Conservation (phyloP, 2,329 filamentous ascomycete genomes). For the Trichoderma breve region DNA sequence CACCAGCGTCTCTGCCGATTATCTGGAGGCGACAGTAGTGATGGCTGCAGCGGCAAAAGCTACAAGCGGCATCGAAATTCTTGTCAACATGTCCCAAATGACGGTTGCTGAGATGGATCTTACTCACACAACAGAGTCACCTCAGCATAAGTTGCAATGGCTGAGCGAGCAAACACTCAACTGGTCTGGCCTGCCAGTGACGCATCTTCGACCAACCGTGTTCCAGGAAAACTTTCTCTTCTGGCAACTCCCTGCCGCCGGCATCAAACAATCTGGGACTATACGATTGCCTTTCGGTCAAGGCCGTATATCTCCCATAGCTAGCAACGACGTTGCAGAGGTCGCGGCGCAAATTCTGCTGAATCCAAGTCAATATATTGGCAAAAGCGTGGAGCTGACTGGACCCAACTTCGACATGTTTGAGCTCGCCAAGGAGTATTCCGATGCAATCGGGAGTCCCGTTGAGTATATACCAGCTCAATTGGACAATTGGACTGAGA, state of each 20-base stretch:
- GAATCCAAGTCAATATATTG: background rate
- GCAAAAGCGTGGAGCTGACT: background rate
- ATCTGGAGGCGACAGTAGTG: background rate
- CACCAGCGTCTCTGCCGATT: background rate
- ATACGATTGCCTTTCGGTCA: background rate
- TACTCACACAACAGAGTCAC: background rate
- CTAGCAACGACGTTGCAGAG: background rate
- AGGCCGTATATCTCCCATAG: background rate
- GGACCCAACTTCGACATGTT: background rate
- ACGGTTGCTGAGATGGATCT: background rate
- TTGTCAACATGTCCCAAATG: background rate
- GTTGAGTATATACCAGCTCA: background rate
- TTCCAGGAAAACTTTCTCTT: background rate
- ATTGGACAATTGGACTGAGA: background rate
- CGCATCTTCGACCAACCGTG: background rate
- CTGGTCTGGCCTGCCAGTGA: conserved; percentile 3
- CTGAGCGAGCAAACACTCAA: background rate
- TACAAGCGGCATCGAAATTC: background rate
- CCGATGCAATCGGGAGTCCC: background rate
- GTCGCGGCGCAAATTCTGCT: background rate
- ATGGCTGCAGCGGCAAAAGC: conserved; percentile 1
- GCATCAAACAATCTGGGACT: background rate
- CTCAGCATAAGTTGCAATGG: background rate
- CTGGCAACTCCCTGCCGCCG: background rate
- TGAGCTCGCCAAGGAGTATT: background rate